phyloP scores from a whole-genome alignment of 768 basidiomycete species.

The Mycena crocata region DNA sequence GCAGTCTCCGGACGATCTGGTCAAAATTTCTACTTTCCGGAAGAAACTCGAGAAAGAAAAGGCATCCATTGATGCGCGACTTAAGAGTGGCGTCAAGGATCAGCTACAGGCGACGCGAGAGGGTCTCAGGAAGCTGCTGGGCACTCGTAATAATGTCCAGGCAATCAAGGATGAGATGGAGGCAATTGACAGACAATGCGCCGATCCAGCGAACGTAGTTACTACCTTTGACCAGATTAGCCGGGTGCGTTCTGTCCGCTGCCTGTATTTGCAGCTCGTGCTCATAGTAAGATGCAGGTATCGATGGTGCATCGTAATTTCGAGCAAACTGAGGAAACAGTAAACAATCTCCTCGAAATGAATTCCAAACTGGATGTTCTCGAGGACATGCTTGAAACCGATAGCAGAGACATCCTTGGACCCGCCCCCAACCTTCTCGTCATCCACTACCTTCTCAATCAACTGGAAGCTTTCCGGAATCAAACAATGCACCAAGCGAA shows the following conservation, averaged over 20 bases:
- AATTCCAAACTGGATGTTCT: slow-evolving; percentile 83
- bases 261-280: background rate
- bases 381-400: slow-evolving; percentile 80
- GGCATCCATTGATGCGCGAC: slow-evolving; percentile 89
- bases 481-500: slow-evolving; percentile 96
- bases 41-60: slow-evolving; percentile 98
- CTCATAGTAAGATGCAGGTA: slow-evolving; percentile 64
- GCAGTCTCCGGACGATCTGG: slow-evolving; percentile 93
- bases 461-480: slow-evolving; percentile 93
- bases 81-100: slow-evolving; percentile 92
- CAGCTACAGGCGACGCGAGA: slow-evolving; percentile 92
- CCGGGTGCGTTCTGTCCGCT: slow-evolving; percentile 66
- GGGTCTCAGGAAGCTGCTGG: slow-evolving; percentile 83
- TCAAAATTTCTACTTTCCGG: slow-evolving; percentile 87
- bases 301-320: slow-evolving; percentile 97
- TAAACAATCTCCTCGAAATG: slow-evolving; percentile 94
- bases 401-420: slow-evolving; percentile 83
- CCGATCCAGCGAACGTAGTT: slow-evolving; percentile 80
- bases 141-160: slow-evolving; percentile 83
- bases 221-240: slow-evolving; percentile 96
- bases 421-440: slow-evolving; percentile 90
- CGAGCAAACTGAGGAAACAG: slow-evolving; percentile 94
- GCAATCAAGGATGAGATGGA: slow-evolving; percentile 89
- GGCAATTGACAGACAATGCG: slow-evolving; percentile 79
- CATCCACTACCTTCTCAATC: slow-evolving; percentile 92